phyloP scores from a whole-genome alignment of 1,139 yeast genomes.

The Suzukiozyma palmioleophila region DNA sequence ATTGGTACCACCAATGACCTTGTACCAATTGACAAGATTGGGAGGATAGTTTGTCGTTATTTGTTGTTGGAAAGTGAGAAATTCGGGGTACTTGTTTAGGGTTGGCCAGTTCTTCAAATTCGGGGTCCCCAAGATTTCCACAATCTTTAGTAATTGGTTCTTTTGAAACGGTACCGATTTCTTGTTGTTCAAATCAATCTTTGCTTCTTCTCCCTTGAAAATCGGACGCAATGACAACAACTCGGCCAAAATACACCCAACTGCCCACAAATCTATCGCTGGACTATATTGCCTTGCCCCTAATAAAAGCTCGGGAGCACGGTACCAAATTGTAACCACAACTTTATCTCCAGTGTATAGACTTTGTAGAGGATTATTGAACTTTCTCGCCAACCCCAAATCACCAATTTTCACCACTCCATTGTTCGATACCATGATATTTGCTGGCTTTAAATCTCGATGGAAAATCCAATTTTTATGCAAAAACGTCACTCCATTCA shows the following conservation, averaged over 20 bases:
- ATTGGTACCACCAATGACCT: conserved; percentile 70
- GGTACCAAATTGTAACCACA: conserved; percentile 96
- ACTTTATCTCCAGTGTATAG: conserved; percentile 93
- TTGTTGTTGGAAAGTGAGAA: conserved; percentile 52
- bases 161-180: conserved; percentile 92
- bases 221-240: conserved; percentile 83
- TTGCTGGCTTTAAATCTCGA: conserved; percentile 95
- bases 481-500: conserved; percentile 84
- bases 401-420: conserved; percentile 96
- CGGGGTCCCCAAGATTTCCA: conserved; percentile 91
- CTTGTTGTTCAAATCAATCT: conserved; percentile 74
- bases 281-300: conserved; percentile 96
- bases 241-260: conserved; percentile 95
- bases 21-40: conserved; percentile 79
- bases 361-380: conserved; percentile 84
- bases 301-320: conserved; percentile 88
- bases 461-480: conserved; percentile 97
- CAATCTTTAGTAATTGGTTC: conserved; percentile 83
- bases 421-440: conserved; percentile 86
- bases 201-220: conserved; percentile 96
- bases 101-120: conserved; percentile 72
- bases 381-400: conserved; percentile 87
- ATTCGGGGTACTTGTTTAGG: conserved; percentile 80
- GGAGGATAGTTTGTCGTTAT: conserved; percentile 59
- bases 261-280: conserved; percentile 95